A percentile compares a stretch with the other conserved stretches of the same genome.
Conservation (phyloP, 2,329 filamentous ascomycete genomes). For the Aspergillaceae sp. region DNA sequence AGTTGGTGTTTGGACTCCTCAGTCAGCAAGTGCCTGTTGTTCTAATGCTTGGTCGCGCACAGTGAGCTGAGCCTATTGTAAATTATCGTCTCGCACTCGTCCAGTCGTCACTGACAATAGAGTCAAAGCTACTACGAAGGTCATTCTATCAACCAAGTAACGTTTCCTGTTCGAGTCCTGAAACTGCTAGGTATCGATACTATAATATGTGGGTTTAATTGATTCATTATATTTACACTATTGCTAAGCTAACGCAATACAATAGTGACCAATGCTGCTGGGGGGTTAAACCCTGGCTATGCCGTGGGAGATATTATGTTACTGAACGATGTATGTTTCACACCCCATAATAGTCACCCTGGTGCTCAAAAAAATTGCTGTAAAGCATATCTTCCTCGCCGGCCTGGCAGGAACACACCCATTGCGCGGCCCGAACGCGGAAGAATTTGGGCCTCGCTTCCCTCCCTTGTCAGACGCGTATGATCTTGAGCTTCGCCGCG, state of each 20-base stretch:
- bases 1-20: constrained; percentile 55
- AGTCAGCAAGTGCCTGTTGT: constrained; percentile 49
- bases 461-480: constrained; percentile 59
- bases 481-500: constrained; percentile 51
- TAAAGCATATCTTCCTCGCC: constrained; percentile 54
- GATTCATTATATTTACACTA: neutral
- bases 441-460: constrained; percentile 55
- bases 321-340: constrained; percentile 50
- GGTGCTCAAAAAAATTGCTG: constrained; percentile 6
- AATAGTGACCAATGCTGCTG: constrained; percentile 58
- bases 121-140: constrained; percentile 56
- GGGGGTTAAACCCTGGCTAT: constrained; percentile 57
- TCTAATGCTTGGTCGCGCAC: constrained; percentile 56
- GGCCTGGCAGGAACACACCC: constrained; percentile 55
- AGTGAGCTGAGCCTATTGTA: constrained; percentile 41
- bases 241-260: constrained; percentile 2
- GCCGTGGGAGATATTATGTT: constrained; percentile 57
- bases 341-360: constrained; percentile 1
- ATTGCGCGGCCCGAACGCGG: constrained; percentile 53
- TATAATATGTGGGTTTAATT: constrained; percentile 43
- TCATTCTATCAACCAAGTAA: constrained; percentile 53
- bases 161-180: constrained; percentile 57
- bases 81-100: neutral
- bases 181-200: constrained; percentile 53
- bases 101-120: neutral